phyloP scores from a whole-genome alignment of 2,329 filamentous ascomycete species.

The Cladosporium colombiae region DNA sequence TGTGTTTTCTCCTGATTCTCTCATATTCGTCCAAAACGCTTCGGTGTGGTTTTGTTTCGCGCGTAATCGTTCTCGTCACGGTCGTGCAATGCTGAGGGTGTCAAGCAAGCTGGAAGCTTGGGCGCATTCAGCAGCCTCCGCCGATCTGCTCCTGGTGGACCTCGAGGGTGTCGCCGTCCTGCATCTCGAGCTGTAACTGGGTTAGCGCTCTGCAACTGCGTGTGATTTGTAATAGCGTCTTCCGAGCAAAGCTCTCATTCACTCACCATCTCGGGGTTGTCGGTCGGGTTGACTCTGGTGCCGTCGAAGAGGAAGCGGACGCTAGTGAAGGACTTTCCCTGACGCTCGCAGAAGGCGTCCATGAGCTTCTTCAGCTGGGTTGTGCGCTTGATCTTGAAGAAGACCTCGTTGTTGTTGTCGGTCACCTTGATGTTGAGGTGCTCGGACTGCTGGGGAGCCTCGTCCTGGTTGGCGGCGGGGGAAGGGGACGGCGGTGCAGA shows the following conservation, averaged over 20 bases:
- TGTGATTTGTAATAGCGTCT: not conserved
- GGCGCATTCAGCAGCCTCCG: constrained; percentile 46
- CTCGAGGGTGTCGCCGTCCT: constrained; percentile 91
- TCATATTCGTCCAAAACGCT: constrained; percentile 1
- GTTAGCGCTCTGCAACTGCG: constrained; percentile 6
- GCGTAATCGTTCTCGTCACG: constrained; percentile 16
- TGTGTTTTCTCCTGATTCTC: not conserved
- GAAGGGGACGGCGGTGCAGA: constrained; percentile 43
- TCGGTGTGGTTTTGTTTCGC: not conserved
- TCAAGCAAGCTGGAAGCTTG: not conserved
- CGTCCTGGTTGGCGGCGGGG: constrained; percentile 41
- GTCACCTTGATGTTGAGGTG: constrained; percentile 99
- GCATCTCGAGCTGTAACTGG: constrained; percentile 79
- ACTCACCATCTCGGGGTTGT: constrained; percentile 90
- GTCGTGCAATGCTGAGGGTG: constrained; percentile 10
- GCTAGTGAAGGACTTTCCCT: constrained; percentile 80
- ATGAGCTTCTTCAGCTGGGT: constrained; percentile 97
- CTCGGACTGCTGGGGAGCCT: constrained; percentile 59
- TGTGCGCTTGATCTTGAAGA: constrained; percentile 99
- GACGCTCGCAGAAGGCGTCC: constrained; percentile 95
- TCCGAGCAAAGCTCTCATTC: not conserved
- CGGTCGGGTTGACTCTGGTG: constrained; percentile 82
- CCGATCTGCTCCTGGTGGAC: constrained; percentile 99
- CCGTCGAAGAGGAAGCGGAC: constrained; percentile 97
- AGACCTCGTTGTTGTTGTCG: constrained; percentile 99